Base-by-base conservation (phyloP, 2,329 filamentous ascomycete genomes). In the Fusarium pseudograminearum region DNA sequence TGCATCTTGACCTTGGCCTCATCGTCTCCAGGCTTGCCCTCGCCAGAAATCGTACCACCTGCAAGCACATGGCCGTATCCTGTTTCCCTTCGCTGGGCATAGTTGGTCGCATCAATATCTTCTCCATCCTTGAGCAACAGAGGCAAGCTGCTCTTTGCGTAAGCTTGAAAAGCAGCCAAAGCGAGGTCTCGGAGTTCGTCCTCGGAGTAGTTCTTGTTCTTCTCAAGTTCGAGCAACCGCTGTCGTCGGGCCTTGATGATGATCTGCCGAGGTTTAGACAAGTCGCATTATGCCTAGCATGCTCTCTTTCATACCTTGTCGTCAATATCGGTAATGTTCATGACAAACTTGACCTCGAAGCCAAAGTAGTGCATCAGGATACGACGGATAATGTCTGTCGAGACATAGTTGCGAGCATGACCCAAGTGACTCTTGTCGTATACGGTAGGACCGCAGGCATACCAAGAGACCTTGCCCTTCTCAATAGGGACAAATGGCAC, bases 1-100 rank as follows among this genome's bases (percentile, higher is more conserved):
- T 97, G 93, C 93, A 97, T 97, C 81, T 94, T 97, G 71, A 93
- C 81, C 82, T 97, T 97, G 16, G 93, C 93, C 77, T 97, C 92
- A 58, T 90, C 89, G 74, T 97, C 93, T 9, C 91, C 88, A 1
- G 92, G 85, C 72, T 85, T 87, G 36, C 85, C 86, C 65, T 89
- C 86, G 2, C 85, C 86, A 5, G 83, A 81, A 40, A 89, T 77
- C 4, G 87, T 85, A 12, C 84, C 84, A 9, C 88, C 88, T 12
- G 84, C 79, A 50, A 90, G 77, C 9, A 90, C 83, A 41, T 81
- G 78, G 47, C 84, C 83, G 66, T 90, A 90, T 15, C 81, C 84
- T 7, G 80, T 76, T 71, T 89, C 85, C 74, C 84, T 82, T 67
- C 82, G 79, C 52, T 79, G 73, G 42, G 76, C 75, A 74, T 89